Evolutionary conservation across 139 green algal species (phyloP).

Genomic region (Coelastrella sp.): DNA sequence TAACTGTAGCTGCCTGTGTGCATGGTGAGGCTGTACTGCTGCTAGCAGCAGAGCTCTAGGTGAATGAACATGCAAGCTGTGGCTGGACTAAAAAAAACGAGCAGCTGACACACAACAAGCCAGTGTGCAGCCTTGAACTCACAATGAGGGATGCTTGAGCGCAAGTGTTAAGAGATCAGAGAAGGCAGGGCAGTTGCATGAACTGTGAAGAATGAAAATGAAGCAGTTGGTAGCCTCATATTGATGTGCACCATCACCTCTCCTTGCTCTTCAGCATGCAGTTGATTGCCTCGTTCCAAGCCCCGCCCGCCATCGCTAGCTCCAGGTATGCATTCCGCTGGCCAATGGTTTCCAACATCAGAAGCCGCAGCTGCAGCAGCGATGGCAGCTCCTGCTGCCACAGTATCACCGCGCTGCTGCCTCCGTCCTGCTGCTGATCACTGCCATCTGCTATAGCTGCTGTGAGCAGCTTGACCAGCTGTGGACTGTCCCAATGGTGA

Average conservation of each 20-base stretch:
- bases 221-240: background rate
- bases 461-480: constrained; percentile 25
- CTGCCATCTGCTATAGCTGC: constrained; percentile 1
- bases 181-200: background rate
- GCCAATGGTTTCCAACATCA: background rate
- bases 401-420: background rate
- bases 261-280: constrained; percentile 38
- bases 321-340: background rate
- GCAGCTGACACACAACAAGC: too few species aligned
- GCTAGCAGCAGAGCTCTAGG: too few species aligned
- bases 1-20: too few species aligned
- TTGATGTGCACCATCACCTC: too few species aligned
- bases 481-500: constrained; percentile 38
- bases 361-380: constrained; percentile 36
- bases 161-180: background rate
- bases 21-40: too few species aligned
- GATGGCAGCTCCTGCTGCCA: constrained; percentile 9
- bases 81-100: too few species aligned
- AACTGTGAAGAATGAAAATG: background rate
- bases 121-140: too few species aligned
- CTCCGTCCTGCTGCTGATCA: background rate
- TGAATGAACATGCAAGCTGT: too few species aligned
- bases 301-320: constrained; percentile 28
- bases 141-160: too few species aligned
- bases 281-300: constrained; percentile 22